Conservation (phyloP, 2,329 filamentous ascomycete species). For the Venturia effusa region DNA sequence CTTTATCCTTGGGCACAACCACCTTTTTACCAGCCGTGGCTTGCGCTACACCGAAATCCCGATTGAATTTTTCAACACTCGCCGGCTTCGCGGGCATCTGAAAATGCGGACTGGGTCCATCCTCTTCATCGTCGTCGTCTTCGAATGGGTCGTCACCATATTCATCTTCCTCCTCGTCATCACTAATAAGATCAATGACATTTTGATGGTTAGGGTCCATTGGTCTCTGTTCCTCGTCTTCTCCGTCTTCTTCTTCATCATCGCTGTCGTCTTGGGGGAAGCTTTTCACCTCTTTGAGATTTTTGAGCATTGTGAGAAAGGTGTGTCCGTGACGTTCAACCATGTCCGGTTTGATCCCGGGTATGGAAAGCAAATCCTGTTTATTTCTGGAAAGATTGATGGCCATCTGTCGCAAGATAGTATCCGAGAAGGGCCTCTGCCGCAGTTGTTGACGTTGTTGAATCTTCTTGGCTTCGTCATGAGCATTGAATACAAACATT, state of each 20-base stretch:
- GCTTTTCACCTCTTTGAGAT: slow-evolving; percentile 21
- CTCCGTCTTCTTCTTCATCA: slow-evolving; percentile 31
- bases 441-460: slow-evolving; percentile 48
- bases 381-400: slow-evolving; percentile 54
- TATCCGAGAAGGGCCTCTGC: slow-evolving; percentile 54
- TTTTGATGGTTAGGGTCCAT: slow-evolving; percentile 5
- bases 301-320: slow-evolving; percentile 49
- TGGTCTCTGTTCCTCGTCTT: neutral
- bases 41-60: neutral
- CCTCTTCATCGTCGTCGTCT: neutral
- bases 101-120: neutral
- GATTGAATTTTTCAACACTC: slow-evolving; percentile 2
- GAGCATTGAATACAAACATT: slow-evolving; percentile 54
- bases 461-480: slow-evolving; percentile 48
- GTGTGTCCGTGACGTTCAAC: slow-evolving; percentile 50
- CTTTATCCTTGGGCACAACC: neutral
- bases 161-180: slow-evolving; percentile 14
- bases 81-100: slow-evolving; percentile 1
- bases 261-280: slow-evolving; percentile 22
- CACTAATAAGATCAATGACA: slow-evolving; percentile 1
- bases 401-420: slow-evolving; percentile 61
- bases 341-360: slow-evolving; percentile 51
- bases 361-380: slow-evolving; percentile 52
- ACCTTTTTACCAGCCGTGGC: slow-evolving; percentile 4
- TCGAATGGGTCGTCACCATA: neutral